phyloP scores from a whole-genome alignment of 2,329 filamentous ascomycete species.

The Mycosphaerelloides madeirae region DNA sequence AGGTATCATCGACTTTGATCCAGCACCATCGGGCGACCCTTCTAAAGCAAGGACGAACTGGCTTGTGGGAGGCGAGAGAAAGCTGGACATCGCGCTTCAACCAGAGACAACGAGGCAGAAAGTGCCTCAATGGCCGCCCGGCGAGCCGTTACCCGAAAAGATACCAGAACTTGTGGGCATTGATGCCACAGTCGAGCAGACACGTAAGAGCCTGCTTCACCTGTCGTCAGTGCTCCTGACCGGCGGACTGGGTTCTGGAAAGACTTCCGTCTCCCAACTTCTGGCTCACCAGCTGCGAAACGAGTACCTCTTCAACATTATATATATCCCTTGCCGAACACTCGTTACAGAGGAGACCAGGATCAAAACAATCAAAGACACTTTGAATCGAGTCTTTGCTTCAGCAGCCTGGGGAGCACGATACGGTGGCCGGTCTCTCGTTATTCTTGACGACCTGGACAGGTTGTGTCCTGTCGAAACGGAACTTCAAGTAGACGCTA shows the following conservation, averaged over 20 bases:
- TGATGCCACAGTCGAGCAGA: slow-evolving; percentile 66
- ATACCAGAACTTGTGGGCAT: slow-evolving; percentile 74
- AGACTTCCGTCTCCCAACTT: slow-evolving; percentile 73
- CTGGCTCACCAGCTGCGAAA: slow-evolving; percentile 68
- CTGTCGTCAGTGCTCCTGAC: slow-evolving; percentile 86
- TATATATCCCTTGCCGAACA: slow-evolving; percentile 81
- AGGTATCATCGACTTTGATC: slow-evolving; percentile 75
- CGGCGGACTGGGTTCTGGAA: slow-evolving; percentile 84
- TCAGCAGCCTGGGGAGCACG: slow-evolving; percentile 86
- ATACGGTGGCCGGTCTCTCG: slow-evolving; percentile 74
- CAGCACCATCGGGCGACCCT: slow-evolving; percentile 43
- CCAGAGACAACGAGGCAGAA: slow-evolving; percentile 63
- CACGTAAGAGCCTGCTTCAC: slow-evolving; percentile 72
- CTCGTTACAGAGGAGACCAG: slow-evolving; percentile 87
- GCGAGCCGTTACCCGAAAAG: slow-evolving; percentile 50
- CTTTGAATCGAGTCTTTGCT: slow-evolving; percentile 76
- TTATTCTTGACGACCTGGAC: slow-evolving; percentile 90
- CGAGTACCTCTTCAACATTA: slow-evolving; percentile 72
- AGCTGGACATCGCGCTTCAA: slow-evolving; percentile 70
- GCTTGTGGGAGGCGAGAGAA: slow-evolving; percentile 73
- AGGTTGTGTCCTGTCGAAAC: slow-evolving; percentile 90
- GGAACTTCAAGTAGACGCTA: slow-evolving; percentile 89
- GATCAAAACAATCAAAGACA: slow-evolving; percentile 87
- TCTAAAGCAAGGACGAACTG: slow-evolving; percentile 54
- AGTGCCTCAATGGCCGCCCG: slow-evolving; percentile 46